A percentile compares a stretch with the other conserved stretches of the same genome.
Conservation (phyloP, 1,284 basidiomycete species). For the Nidula niveotomentosa region DNA sequence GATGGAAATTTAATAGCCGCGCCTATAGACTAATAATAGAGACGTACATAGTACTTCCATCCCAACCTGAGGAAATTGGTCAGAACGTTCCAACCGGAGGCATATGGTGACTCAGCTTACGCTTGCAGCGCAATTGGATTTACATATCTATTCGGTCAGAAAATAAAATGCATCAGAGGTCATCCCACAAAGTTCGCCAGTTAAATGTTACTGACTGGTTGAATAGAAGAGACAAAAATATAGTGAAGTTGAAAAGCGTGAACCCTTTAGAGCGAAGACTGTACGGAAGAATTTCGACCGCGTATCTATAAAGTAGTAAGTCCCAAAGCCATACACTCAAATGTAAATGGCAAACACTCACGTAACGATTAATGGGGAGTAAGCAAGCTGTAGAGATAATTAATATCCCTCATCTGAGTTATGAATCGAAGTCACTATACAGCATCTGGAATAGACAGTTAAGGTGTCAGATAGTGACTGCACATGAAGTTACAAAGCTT, state of each 20-base stretch:
- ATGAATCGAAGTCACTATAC: background rate
- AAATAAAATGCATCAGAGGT: background rate
- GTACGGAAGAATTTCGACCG: slow-evolving; percentile 59
- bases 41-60: slow-evolving; percentile 38
- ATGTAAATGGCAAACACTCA: slow-evolving; percentile 10
- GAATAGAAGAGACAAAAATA: slow-evolving; percentile 54
- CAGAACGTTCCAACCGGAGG: background rate
- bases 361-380: slow-evolving; percentile 56
- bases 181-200: background rate
- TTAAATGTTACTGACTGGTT: slow-evolving; percentile 40
- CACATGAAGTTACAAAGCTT: slow-evolving; percentile 14
- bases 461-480: slow-evolving; percentile 6
- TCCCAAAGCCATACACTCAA: background rate
- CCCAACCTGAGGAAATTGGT: slow-evolving; percentile 14
- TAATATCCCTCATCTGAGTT: background rate
- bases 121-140: slow-evolving; percentile 25
- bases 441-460: background rate
- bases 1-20: background rate
- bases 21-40: background rate
- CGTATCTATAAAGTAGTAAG: slow-evolving; percentile 32
- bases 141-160: slow-evolving; percentile 19
- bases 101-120: slow-evolving; percentile 8
- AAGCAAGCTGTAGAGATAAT: slow-evolving; percentile 32
- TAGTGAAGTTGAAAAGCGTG: slow-evolving; percentile 51
- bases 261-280: slow-evolving; percentile 62